These are phyloP conservation scores for Kuraishia borneana DNA, from an alignment of 805 yeast genomes.

Conservation along the genomic window DNA sequence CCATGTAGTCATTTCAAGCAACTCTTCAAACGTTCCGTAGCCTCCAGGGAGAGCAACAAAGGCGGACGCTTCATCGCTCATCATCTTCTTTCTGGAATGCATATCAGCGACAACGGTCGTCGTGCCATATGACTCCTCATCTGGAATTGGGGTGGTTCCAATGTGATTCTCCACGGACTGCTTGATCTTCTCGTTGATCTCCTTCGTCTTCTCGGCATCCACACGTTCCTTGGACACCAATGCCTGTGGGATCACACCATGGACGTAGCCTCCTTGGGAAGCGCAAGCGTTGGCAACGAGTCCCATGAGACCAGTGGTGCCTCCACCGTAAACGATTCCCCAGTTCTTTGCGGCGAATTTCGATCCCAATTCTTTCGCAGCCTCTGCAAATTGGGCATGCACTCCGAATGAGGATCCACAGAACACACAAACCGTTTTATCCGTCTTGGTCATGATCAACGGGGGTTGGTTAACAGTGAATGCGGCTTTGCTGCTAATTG, in stretches of 20 bases:
- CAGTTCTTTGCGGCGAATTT: constrained; percentile 46
- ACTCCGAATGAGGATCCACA: constrained; percentile 79
- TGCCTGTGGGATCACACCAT: constrained; percentile 82
- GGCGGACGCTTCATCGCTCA: constrained; percentile 82
- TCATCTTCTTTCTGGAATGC: constrained; percentile 80
- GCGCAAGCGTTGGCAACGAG: constrained; percentile 56
- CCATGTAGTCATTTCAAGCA: constrained; percentile 89
- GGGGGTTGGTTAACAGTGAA: too few species aligned
- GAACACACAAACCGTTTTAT: constrained; percentile 66
- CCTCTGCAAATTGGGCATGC: constrained; percentile 32
- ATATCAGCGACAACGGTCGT: constrained; percentile 77
- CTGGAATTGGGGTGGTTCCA: constrained; percentile 57
- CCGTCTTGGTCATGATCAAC: too few species aligned
- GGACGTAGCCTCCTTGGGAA: constrained; percentile 53
- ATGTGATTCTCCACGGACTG: constrained; percentile 48
- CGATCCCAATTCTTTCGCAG: constrained; percentile 52
- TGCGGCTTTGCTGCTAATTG: too few species aligned
- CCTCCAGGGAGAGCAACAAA: constrained; percentile 91
- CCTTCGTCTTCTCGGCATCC: constrained; percentile 24
- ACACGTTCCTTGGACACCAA: constrained; percentile 61
- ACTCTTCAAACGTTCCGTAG: constrained; percentile 80
- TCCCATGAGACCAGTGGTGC: constrained; percentile 80
- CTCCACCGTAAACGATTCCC: constrained; percentile 86
- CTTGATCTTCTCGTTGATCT: constrained; percentile 36
- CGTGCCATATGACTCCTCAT: constrained; percentile 51